Evolutionary conservation across 2,329 filamentous ascomycete genomes (phyloP), one percentile per base, ranked within the genome.

Genomic region (Corinectria fuckeliana): DNA sequence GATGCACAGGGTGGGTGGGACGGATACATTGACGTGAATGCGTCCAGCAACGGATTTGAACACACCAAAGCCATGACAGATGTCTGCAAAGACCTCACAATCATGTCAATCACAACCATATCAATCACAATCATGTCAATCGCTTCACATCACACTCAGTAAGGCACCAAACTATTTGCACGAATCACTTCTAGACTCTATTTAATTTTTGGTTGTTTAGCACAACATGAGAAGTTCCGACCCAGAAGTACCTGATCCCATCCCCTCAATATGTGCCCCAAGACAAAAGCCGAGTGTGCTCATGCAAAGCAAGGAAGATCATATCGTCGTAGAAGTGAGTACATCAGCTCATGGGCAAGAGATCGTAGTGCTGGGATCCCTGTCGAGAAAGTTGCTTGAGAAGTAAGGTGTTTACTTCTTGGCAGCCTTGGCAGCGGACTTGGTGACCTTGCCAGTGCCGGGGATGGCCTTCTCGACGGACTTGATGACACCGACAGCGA

Each of bases 401-500:
- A 66, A 69, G 67, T 66, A 70, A 69, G 61, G 63, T 69, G 73
- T 69, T 88, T 91, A 91, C 83, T 91, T 91, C 88, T 90, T 90
- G 78, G 78, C 76, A 77, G 87, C 86, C 87, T 91, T 91, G 80
- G 87, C 87, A 78, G 88, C 88, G 73, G 85, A 87, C 84, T 88
- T 88, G 82, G 85, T 87, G 74, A 87, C 85, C 88, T 91, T 91
- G 75, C 83, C 88, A 69, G 80, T 50, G 72, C 77, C 78, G 66
- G 72, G 80, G 60, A 75, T 75, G 66, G 82, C 71, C 88, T 91
- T 92, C 73, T 88, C 87, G 66, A 93, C 91, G 67, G 85, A 83
- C 89, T 97, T 97, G 87, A 96, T 94, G 83, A 96, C 92, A 90
- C 92, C 91, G 82, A 96, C 92, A 71, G 92, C 91, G 73, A 95